Evolutionary conservation across 2,329 filamentous ascomycete species (phyloP).

Genomic region (Calonectria honghensis): DNA sequence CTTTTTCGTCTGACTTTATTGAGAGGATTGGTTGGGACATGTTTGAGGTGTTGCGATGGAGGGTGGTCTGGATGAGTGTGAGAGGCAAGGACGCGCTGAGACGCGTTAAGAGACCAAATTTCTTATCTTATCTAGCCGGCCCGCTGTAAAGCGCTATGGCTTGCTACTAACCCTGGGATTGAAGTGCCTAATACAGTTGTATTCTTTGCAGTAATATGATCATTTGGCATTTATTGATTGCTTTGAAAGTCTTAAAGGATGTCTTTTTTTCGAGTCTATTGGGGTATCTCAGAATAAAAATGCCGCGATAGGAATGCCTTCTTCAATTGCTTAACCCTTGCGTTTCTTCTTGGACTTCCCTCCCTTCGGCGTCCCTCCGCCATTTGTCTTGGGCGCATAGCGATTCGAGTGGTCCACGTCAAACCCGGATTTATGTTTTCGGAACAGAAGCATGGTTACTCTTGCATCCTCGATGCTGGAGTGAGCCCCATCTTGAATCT

Average conservation of each 20-base stretch:
- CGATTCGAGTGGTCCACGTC: constrained; percentile 85
- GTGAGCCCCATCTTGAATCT: constrained; percentile 79
- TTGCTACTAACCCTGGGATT: not conserved
- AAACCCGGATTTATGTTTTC: constrained; percentile 88
- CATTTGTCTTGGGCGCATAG: constrained; percentile 67
- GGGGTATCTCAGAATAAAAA: constrained; percentile 48
- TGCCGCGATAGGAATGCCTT: constrained; percentile 15
- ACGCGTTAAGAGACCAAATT: constrained; percentile 47
- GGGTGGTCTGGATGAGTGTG: not conserved
- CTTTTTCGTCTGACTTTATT: constrained; percentile 56
- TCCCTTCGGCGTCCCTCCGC: constrained; percentile 57
- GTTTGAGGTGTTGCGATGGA: not conserved
- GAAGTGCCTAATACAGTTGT: not conserved
- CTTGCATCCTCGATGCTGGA: constrained; percentile 87
- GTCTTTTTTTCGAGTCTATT: constrained; percentile 30
- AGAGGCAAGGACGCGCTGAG: constrained; percentile 46
- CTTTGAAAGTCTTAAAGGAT: not conserved
- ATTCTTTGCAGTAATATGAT: not conserved
- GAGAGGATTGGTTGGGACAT: constrained; percentile 68
- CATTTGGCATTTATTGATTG: not conserved
- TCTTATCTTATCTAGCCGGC: constrained; percentile 36
- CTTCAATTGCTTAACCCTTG: constrained; percentile 44
- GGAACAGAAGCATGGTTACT: constrained; percentile 92
- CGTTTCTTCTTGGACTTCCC: constrained; percentile 66
- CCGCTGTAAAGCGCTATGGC: not conserved